A percentile compares a stretch with the other conserved stretches of the same genome.
Conservation (phyloP, 2,329 filamentous ascomycete genomes). For the Paracamarosporium sp. region DNA sequence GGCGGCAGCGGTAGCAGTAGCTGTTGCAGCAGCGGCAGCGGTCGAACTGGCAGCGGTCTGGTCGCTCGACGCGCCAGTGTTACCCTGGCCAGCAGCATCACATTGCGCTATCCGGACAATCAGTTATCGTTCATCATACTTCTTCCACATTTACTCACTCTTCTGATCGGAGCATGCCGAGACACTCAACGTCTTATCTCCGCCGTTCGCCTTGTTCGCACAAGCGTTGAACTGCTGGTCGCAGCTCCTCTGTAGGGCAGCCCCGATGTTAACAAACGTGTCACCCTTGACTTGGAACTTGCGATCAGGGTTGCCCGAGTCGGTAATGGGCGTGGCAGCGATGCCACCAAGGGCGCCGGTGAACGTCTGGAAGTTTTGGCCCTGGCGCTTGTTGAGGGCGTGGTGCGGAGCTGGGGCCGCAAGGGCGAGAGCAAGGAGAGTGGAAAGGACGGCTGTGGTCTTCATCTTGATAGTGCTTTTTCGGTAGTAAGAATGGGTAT, state of each 20-base stretch:
- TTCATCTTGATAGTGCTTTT: constrained; percentile 26
- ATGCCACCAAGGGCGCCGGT: constrained; percentile 31
- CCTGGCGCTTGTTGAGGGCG: constrained; percentile 13
- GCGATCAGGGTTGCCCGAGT: constrained; percentile 51
- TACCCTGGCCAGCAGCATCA: constrained; percentile 12
- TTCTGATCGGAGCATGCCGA: constrained; percentile 25
- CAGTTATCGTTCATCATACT: background rate
- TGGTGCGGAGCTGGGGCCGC: constrained; percentile 15
- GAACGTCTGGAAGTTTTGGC: constrained; percentile 31
- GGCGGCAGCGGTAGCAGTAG: background rate
- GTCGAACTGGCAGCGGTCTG: constrained; percentile 7
- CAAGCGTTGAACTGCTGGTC: constrained; percentile 70
- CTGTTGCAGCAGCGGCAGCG: background rate
- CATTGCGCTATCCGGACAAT: constrained; percentile 21
- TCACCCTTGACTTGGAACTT: constrained; percentile 39
- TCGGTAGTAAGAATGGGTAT: background rate
- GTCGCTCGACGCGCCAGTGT: constrained; percentile 5
- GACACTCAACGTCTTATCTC: constrained; percentile 25
- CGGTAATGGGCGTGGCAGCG: constrained; percentile 25
- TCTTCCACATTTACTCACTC: constrained; percentile 17
- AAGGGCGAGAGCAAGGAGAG: constrained; percentile 24
- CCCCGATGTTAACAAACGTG: constrained; percentile 61
- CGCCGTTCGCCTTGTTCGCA: constrained; percentile 61
- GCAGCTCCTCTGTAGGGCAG: constrained; percentile 67
- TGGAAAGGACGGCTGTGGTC: constrained; percentile 22